Base-by-base conservation (phyloP, 495 filamentous ascomycete genomes). In the Penicillium alfredii region DNA sequence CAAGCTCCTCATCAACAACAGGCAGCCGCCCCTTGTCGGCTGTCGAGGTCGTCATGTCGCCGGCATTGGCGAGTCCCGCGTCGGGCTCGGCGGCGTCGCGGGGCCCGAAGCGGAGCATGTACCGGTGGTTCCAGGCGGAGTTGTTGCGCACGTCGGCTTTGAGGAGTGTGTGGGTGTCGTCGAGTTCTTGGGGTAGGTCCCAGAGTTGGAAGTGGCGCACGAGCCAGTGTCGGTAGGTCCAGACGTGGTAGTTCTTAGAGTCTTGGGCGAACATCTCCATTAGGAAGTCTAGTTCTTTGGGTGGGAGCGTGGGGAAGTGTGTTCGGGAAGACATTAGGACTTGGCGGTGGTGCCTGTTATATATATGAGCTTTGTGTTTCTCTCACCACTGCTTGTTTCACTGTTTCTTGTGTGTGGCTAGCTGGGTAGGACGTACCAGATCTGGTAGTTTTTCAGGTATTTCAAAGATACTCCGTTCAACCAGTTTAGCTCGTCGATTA, bases 171-270 rank as follows among this genome's bases (percentile, higher is more conserved):
- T 94, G 80, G 32, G 85, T 66, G 47, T 80, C 78, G 37, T 72
- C 60, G 17, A 88, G 63, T 65, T 98, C 92, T 13, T 68, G 70
- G 10, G 62, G 56, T 1, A 57, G 55, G 23, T 79, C 74, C 75
- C 78, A 98, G 12, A 90, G 61, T 12, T 67, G 68, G 52, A 97
- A 85, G 48, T 86, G 84, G 20, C 76, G 74, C 23, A 96, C 87
- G 1, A 97, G 69, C 77, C 89, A 97, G 63, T 95, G 92, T 9
- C 86, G 76, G 60, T 97, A 97, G 34, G 81, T 85, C 90, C 92
- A 98, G 24, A 98, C 93, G 58, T 98, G 92, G 56, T 97, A 97
- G 68, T 98, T 98, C 60, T 98, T 98, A 8, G 81, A 75, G 60
- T 98, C 92, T 46, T 80, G 71, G 38, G 73, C 73, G 27, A 98